Base-by-base conservation (phyloP, 2,329 filamentous ascomycete genomes). In the Acrocalymma vagum region DNA sequence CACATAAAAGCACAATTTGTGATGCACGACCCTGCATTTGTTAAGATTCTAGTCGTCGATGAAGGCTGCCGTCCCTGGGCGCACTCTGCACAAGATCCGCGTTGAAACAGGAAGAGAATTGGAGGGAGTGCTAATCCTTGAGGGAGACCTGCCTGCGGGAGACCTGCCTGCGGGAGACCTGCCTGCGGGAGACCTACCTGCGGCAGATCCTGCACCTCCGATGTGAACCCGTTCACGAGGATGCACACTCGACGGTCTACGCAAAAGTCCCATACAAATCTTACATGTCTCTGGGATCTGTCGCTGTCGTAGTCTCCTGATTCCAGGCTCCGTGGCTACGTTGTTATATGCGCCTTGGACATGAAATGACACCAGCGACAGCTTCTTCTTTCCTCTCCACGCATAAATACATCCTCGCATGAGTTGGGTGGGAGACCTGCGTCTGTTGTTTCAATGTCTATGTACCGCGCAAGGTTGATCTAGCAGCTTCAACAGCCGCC, bases 271-370 rank as follows among this genome's bases (percentile, higher is more conserved):
- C 58, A 31, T 9, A 68, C 45, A 58, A 36, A 69, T 11, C 40
- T 45, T 10, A 52, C 31, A 9, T 3, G 16, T 26, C 22, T 50
- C 41, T 20, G 54, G 64, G 34, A 69, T 62, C 14, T 58, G 47
- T 50, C 59, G 40, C 16, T 49, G 48, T 48, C 53, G 55, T 24
- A 72, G 55, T 34, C 68, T 66, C 29, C 66, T 48, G 24, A 70
- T 26, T 22, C 70, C 39, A 49, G 63, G 39, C 28, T 69, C 58
- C 36, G 69, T 70, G 17, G 48, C 69, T 10, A 74, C 67, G 11
- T 71, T 55, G 31, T 74, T 74, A 40, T 70, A 74, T 34, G 66
- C 70, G 14, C 69, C 68, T 45, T 74, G 72, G 2, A 74, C 53
- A 49, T 74, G 63, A 33, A 73, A 73, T 38, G 60, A 69, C 30